Evolutionary conservation across 495 filamentous ascomycete genomes (phyloP).

Genomic region (Aspergillus wentii): DNA sequence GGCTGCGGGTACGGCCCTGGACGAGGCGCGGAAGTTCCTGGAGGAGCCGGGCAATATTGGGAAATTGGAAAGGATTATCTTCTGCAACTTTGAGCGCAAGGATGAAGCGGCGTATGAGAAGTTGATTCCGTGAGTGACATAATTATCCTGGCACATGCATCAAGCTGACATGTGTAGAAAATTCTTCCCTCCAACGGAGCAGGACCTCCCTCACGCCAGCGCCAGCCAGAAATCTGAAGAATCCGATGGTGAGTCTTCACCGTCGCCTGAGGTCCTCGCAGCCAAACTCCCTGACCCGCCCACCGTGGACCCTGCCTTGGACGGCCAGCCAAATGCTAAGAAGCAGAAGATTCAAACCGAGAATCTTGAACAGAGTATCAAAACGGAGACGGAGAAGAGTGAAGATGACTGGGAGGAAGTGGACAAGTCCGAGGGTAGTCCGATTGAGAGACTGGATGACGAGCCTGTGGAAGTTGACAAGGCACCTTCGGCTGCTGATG

Average conservation of each 20-base stretch:
- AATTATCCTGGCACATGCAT: not conserved
- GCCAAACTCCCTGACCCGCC: slow-evolving; percentile 25
- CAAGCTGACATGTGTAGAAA: slow-evolving; percentile 12
- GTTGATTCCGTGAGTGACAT: slow-evolving; percentile 62
- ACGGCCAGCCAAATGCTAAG: slow-evolving; percentile 24
- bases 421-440: slow-evolving; percentile 18
- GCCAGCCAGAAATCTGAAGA: slow-evolving; percentile 4
- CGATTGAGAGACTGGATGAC: slow-evolving; percentile 21
- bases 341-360: slow-evolving; percentile 20
- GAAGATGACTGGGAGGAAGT: slow-evolving; percentile 39
- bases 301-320: slow-evolving; percentile 16
- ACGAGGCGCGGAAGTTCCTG: slow-evolving; percentile 68
- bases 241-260: slow-evolving; percentile 13
- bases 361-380: slow-evolving; percentile 1
- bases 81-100: slow-evolving; percentile 74
- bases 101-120: slow-evolving; percentile 69
- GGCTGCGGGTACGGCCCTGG: slow-evolving; percentile 64
- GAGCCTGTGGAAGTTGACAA: slow-evolving; percentile 24
- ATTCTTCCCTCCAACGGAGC: slow-evolving; percentile 28
- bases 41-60: slow-evolving; percentile 47
- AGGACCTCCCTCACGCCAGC: slow-evolving; percentile 12
- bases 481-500: slow-evolving; percentile 20
- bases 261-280: slow-evolving; percentile 17
- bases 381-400: slow-evolving; percentile 11
- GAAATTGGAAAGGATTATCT: slow-evolving; percentile 66